Evolutionary conservation across 371 early-diverging fungal genomes (phyloP).

Genomic region (Blastocladiella emersonii): DNA sequence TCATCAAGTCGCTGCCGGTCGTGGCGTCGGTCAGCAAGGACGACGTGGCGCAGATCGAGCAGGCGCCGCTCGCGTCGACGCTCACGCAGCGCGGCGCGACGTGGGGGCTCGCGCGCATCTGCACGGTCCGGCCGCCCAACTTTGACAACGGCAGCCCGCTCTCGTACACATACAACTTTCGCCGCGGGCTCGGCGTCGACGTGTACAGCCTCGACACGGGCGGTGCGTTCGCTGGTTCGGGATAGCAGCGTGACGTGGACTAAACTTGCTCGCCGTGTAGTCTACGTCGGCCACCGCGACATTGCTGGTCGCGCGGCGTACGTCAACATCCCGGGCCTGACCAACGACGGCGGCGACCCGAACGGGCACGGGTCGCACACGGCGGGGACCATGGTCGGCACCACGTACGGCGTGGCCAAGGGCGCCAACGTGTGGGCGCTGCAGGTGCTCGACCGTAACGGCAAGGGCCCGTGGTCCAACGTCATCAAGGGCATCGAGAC

Average conservation of each 20-base stretch:
- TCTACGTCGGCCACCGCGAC: neutral
- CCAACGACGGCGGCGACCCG: neutral
- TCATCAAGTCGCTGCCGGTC: neutral
- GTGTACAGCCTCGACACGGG: neutral
- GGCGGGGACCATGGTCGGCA: constrained; percentile 32
- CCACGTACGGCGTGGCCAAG: constrained; percentile 53
- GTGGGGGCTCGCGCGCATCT: neutral
- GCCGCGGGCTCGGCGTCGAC: neutral
- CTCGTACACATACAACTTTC: neutral
- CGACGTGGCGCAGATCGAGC: neutral
- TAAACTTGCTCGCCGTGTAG: neutral
- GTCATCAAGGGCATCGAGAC: constrained; percentile 16
- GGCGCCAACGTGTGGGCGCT: constrained; percentile 26
- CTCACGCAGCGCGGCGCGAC: neutral
- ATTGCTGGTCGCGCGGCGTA: neutral
- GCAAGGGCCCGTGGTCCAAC: constrained; percentile 14
- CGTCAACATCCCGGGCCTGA: neutral
- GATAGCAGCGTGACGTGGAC: too few relatives aligned
- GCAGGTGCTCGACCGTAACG: constrained; percentile 2
- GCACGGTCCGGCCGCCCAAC: neutral
- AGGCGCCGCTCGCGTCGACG: neutral
- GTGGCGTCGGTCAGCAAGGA: neutral
- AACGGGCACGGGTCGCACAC: constrained; percentile 8
- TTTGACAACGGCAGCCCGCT: neutral
- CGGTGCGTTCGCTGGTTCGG: neutral